These are phyloP conservation scores for Clathrus columnatus DNA, from an alignment of 768 basidiomycete species.

Conservation along the genomic window DNA sequence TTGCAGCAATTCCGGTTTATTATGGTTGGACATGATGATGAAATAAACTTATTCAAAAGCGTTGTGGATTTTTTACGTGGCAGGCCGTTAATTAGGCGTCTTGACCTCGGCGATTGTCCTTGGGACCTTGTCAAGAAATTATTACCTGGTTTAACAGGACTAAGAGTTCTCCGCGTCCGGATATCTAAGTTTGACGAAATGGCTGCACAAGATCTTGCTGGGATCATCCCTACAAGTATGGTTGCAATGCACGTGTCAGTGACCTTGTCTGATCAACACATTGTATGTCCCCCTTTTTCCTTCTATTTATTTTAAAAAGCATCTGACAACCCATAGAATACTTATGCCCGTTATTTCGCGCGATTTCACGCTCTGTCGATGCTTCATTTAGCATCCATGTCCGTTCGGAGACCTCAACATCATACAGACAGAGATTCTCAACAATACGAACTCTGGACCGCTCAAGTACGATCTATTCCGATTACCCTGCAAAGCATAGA, in stretches of 20 bases:
- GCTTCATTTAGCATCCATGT: constrained; percentile 46
- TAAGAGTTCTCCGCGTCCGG: constrained; percentile 50
- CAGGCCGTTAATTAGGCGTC: constrained; percentile 38
- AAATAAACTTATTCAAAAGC: constrained; percentile 40
- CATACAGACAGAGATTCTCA: constrained; percentile 23
- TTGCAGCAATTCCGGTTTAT: constrained; percentile 57
- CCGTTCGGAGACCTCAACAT: constrained; percentile 43
- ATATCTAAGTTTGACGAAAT: constrained; percentile 40
- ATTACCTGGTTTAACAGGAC: constrained; percentile 39
- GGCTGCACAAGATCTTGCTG: constrained; percentile 31
- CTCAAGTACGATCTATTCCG: constrained; percentile 43
- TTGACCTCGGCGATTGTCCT: constrained; percentile 59
- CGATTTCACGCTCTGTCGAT: constrained; percentile 45
- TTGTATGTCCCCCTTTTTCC: constrained; percentile 30
- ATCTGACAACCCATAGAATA: too few species aligned
- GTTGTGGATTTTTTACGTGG: constrained; percentile 46
- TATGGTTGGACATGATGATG: constrained; percentile 55
- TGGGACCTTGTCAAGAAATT: constrained; percentile 50
- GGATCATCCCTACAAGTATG: constrained; percentile 34
- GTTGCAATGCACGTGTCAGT: constrained; percentile 45
- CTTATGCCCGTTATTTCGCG: constrained; percentile 41
- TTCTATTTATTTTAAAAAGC: not conserved
- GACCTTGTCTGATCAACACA: constrained; percentile 38
- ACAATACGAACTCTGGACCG: constrained; percentile 48
- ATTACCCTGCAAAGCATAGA: constrained; percentile 42